Evolutionary conservation across 768 basidiomycete genomes (phyloP).

Genomic region (Scleroderma bovista): DNA sequence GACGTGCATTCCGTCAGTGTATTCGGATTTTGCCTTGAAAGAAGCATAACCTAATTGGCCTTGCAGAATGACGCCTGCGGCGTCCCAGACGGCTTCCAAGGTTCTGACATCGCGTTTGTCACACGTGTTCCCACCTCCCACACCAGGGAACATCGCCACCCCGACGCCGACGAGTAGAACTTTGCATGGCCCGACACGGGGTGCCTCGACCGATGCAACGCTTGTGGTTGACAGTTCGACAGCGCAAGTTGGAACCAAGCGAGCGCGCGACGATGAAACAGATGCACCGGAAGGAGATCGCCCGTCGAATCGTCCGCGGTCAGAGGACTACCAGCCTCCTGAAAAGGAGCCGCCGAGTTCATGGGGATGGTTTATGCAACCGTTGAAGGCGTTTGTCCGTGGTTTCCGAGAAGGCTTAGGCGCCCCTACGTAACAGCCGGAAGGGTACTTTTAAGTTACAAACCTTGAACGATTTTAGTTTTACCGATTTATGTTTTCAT

Average conservation of each 20-base stretch:
- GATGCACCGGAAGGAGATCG: slow-evolving; percentile 34
- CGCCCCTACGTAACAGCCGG: slow-evolving; percentile 15
- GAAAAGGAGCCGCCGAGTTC: slow-evolving; percentile 41
- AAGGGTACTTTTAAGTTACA: not conserved
- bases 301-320: slow-evolving; percentile 48
- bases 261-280: slow-evolving; percentile 40
- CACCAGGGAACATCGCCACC: slow-evolving; percentile 14
- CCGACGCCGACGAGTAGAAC: slow-evolving; percentile 9
- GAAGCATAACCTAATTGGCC: slow-evolving; percentile 2
- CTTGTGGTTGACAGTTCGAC: slow-evolving; percentile 25
- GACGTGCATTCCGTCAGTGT: slow-evolving; percentile 38
- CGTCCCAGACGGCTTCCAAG: slow-evolving; percentile 16
- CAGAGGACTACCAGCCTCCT: slow-evolving; percentile 39
- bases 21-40: not conserved
- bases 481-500: not conserved
- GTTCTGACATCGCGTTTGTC: slow-evolving; percentile 9
- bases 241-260: slow-evolving; percentile 38
- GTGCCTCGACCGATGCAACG: slow-evolving; percentile 35
- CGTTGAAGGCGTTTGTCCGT: slow-evolving; percentile 58
- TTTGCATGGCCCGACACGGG: slow-evolving; percentile 11
- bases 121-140: slow-evolving; percentile 12
- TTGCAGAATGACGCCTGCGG: slow-evolving; percentile 12
- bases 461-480: not conserved
- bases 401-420: slow-evolving; percentile 61
- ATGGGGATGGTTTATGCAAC: slow-evolving; percentile 56